These are phyloP conservation scores for Dacryopinax spathularia DNA, from an alignment of 768 basidiomycete species.

Conservation along the genomic window DNA sequence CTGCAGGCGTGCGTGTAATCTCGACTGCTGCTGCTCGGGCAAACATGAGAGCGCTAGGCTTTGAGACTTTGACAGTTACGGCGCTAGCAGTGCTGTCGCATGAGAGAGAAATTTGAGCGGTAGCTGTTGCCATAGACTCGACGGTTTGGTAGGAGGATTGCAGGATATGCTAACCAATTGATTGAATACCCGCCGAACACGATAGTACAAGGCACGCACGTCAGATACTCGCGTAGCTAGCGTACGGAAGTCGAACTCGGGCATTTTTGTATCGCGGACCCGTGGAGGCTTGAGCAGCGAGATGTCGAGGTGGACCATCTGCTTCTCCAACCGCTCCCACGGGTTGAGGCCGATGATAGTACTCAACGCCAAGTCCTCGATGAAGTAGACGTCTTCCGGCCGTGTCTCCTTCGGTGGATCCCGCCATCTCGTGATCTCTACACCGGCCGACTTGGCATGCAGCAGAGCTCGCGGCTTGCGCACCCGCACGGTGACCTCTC, in stretches of 20 bases:
- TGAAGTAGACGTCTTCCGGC: slow-evolving; percentile 23
- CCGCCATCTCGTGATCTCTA: slow-evolving; percentile 27
- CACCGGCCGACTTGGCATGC: slow-evolving; percentile 33
- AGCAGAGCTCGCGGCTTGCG: slow-evolving; percentile 38
- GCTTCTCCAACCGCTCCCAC: slow-evolving; percentile 49
- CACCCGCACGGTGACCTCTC: slow-evolving; percentile 32
- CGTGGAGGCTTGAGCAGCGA: slow-evolving; percentile 25
- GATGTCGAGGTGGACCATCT: slow-evolving; percentile 40
- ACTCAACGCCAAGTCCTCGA: slow-evolving; percentile 37
- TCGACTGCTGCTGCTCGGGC: slow-evolving; percentile 52
- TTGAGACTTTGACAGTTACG: slow-evolving; percentile 47
- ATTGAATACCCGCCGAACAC: background rate
- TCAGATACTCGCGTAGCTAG: slow-evolving; percentile 27
- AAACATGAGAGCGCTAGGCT: slow-evolving; percentile 55
- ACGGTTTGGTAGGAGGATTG: slow-evolving; percentile 45
- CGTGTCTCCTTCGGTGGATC: slow-evolving; percentile 5
- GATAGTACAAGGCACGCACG: slow-evolving; percentile 20
- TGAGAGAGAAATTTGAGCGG: slow-evolving; percentile 32
- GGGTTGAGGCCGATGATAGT: slow-evolving; percentile 55
- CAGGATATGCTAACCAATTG: slow-evolving; percentile 31
- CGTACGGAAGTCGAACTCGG: slow-evolving; percentile 28
- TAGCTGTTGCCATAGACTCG: slow-evolving; percentile 50
- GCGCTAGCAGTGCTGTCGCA: slow-evolving; percentile 15
- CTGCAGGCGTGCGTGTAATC: slow-evolving; percentile 31
- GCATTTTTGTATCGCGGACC: background rate